phyloP scores from a whole-genome alignment of 2,329 filamentous ascomycete genomes.

The Paracoccidioides brasiliensis region DNA sequence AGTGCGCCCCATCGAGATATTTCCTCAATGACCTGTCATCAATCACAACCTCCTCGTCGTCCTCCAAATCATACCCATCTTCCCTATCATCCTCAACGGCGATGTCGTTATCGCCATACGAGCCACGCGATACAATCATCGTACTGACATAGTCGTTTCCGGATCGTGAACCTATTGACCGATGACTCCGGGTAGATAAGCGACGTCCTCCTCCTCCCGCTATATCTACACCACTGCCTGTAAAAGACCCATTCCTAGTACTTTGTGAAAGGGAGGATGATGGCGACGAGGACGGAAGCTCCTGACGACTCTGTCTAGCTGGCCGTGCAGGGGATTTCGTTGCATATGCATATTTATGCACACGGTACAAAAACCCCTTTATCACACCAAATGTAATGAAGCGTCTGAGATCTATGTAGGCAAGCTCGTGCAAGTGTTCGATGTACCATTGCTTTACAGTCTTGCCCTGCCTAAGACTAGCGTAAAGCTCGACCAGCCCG shows the following conservation, averaged over 20 bases:
- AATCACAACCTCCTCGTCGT: constrained; percentile 18
- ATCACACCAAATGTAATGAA: constrained; percentile 94
- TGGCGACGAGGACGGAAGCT: neutral
- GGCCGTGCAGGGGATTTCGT: constrained; percentile 21
- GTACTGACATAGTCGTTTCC: neutral
- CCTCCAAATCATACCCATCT: constrained; percentile 3
- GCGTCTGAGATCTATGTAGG: constrained; percentile 72
- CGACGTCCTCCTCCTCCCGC: neutral
- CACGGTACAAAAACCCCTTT: constrained; percentile 83
- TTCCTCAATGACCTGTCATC: constrained; percentile 27
- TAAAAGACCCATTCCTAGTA: constrained; percentile 4
- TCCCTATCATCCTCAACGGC: constrained; percentile 7
- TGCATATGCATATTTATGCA: constrained; percentile 74
- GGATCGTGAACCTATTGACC: neutral
- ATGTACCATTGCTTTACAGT: constrained; percentile 81
- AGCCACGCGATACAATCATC: neutral
- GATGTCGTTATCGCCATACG: constrained; percentile 2
- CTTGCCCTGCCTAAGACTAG: constrained; percentile 66
- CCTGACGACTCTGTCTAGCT: constrained; percentile 1
- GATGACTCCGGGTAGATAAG: neutral
- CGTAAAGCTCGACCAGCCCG: constrained; percentile 66
- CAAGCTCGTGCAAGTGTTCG: constrained; percentile 56
- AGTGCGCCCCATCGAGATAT: constrained; percentile 37
- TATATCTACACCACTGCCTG: constrained; percentile 2
- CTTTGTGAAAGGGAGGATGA: constrained; percentile 8